These are phyloP conservation scores for Jatropha multifida DNA, from an alignment of 441 rosid species.

Conservation along the genomic window DNA sequence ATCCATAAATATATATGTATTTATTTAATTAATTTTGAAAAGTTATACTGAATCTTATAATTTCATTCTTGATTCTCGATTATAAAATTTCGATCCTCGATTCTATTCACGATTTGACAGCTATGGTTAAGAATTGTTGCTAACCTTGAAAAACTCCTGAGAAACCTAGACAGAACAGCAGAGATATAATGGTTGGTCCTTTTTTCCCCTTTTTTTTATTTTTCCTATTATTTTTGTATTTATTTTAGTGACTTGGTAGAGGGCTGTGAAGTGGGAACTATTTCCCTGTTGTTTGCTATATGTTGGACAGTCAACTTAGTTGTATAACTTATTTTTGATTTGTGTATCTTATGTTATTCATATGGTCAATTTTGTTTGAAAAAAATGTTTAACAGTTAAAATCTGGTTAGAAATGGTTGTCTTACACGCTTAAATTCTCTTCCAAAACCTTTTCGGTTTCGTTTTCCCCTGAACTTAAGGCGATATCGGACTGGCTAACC, in stretches of 20 bases:
- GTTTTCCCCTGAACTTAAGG: neutral
- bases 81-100: too few relatives aligned
- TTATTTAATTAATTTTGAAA: too few relatives aligned
- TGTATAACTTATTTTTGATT: neutral
- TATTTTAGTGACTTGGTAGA: neutral
- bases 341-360: neutral
- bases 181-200: neutral
- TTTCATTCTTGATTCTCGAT: too few relatives aligned
- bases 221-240: too few relatives aligned
- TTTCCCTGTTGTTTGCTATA: neutral
- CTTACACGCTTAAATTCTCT: neutral
- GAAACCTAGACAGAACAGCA: neutral
- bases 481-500: neutral
- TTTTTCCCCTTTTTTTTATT: too few relatives aligned
- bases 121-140: too few relatives aligned
- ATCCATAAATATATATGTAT: too few relatives aligned
- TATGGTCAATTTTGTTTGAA: neutral
- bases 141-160: neutral
- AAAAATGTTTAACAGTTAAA: neutral
- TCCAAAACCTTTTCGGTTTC: neutral
- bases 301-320: neutral
- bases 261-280: neutral
- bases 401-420: neutral
- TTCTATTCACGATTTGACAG: too few relatives aligned
- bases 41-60: too few relatives aligned